A percentile compares a stretch with the other conserved stretches of the same genome.
phyloP scores from a whole-genome alignment of 495 filamentous ascomycete species.

The Lophiotrema nucula region DNA sequence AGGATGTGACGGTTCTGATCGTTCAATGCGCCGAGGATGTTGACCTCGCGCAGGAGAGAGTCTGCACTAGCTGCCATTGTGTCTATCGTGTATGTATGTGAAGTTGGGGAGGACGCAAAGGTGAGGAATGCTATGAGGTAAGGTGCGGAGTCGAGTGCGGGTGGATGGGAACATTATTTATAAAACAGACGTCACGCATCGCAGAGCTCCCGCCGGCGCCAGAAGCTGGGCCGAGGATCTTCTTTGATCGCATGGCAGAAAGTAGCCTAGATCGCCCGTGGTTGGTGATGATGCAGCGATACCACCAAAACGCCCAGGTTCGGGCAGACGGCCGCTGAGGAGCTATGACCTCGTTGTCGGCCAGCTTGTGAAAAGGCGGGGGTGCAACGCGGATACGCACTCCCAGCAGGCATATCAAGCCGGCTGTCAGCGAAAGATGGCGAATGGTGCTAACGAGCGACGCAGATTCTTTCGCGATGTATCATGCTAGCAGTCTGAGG shows the following conservation, averaged over 20 bases:
- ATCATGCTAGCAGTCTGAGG: neutral
- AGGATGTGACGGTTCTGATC: constrained; percentile 86
- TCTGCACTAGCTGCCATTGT: constrained; percentile 48
- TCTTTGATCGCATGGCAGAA: constrained; percentile 8
- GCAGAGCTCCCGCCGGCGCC: no score
- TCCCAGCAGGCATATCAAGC: neutral
- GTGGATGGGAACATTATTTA: constrained; percentile 16
- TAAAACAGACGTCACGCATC: constrained; percentile 27
- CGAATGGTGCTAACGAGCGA: neutral
- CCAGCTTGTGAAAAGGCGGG: constrained; percentile 1
- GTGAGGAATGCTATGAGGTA: constrained; percentile 11
- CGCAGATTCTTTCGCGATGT: neutral
- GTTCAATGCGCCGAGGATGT: constrained; percentile 73
- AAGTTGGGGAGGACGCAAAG: neutral
- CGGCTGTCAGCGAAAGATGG: neutral
- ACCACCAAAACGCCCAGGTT: neutral
- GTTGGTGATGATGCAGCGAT: constrained; percentile 10
- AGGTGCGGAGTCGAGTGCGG: constrained; percentile 22
- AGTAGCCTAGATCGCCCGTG: constrained; percentile 6
- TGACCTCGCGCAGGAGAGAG: constrained; percentile 79
- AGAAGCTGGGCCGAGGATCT: constrained; percentile 23
- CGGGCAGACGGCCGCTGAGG: constrained; percentile 17
- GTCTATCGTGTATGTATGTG: constrained; percentile 2
- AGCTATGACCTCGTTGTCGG: constrained; percentile 1
- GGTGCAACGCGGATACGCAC: neutral